These are phyloP conservation scores for Globisporangium okanoganense DNA, from an alignment of 352 stramenopile genomes.

Conservation along the genomic window DNA sequence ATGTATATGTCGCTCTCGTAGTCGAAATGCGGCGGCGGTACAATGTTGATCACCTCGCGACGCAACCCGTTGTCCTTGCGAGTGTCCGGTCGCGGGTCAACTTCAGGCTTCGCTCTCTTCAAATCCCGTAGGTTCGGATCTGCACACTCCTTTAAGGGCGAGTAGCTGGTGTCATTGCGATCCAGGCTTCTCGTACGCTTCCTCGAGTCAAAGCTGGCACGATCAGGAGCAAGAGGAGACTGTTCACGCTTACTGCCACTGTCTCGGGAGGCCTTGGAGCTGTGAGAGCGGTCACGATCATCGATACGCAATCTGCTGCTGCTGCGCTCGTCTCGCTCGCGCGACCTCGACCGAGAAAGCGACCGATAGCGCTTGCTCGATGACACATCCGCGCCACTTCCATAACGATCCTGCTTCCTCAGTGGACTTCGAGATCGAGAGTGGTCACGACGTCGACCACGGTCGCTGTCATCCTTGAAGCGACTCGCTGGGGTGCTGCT, in stretches of 20 bases:
- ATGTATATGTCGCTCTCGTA: conserved; percentile 31
- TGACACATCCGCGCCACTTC: conserved; percentile 1
- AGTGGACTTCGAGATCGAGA: conserved; percentile 27
- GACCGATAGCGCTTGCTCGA: conserved; percentile 11
- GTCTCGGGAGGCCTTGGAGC: not conserved
- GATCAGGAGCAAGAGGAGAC: not conserved
- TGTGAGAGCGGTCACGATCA: not conserved
- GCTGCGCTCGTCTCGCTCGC: conserved; percentile 10
- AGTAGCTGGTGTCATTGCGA: not conserved
- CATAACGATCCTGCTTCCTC: conserved; percentile 22
- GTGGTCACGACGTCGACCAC: conserved; percentile 15
- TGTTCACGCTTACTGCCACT: not conserved
- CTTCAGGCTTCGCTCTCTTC: conserved; percentile 1
- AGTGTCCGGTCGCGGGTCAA: not conserved
- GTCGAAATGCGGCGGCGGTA: not conserved
- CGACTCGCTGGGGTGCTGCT: conserved; percentile 1
- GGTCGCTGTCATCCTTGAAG: conserved; percentile 2
- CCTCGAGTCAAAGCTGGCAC: not conserved
- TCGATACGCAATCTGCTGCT: not conserved
- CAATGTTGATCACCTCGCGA: not conserved
- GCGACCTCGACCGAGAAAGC: conserved; percentile 12
- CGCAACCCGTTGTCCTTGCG: not conserved
- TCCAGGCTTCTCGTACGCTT: conserved; percentile 3
- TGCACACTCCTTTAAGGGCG: not conserved
- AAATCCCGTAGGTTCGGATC: not conserved